Conservation (phyloP, 148 eudicot species). For the Heliamphora exappendiculata region DNA sequence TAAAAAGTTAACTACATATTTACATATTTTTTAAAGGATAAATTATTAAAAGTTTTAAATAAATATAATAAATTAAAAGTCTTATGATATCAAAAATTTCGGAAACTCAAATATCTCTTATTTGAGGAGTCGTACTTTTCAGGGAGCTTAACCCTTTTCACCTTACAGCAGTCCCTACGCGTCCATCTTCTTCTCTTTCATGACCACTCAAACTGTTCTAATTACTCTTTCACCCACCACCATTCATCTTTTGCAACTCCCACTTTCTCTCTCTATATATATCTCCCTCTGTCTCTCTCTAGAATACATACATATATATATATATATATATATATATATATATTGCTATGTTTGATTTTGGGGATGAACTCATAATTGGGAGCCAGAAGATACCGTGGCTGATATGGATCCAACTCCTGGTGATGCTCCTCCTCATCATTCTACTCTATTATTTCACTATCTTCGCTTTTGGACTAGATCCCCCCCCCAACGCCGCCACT, state of each 20-base stretch:
- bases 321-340: background rate
- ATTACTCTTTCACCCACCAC: background rate
- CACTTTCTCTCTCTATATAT: no score
- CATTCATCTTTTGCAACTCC: background rate
- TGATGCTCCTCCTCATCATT: conserved; percentile 34
- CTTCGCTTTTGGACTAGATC: conserved; percentile 19
- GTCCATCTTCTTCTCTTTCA: background rate
- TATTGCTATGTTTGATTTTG: conserved; percentile 23
- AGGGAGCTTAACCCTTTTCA: no score
- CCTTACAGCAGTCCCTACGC: background rate
- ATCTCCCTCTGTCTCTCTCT: conserved; percentile 5
- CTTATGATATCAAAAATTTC: no score
- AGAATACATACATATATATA: background rate
- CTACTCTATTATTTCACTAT: conserved; percentile 25
- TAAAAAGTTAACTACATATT: no score
- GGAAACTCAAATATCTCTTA: no score
- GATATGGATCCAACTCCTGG: conserved; percentile 45
- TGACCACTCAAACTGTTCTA: background rate
- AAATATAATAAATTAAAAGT: no score
- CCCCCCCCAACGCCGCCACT: conserved; percentile 5
- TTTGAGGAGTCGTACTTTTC: no score
- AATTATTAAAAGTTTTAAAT: no score
- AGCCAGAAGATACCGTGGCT: conserved; percentile 44
- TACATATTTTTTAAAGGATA: no score
- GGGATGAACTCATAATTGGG: conserved; percentile 31